Evolutionary conservation across 139 green algal species (phyloP), one percentile per base, ranked within the genome.

Genomic region (Haematococcus sp.): DNA sequence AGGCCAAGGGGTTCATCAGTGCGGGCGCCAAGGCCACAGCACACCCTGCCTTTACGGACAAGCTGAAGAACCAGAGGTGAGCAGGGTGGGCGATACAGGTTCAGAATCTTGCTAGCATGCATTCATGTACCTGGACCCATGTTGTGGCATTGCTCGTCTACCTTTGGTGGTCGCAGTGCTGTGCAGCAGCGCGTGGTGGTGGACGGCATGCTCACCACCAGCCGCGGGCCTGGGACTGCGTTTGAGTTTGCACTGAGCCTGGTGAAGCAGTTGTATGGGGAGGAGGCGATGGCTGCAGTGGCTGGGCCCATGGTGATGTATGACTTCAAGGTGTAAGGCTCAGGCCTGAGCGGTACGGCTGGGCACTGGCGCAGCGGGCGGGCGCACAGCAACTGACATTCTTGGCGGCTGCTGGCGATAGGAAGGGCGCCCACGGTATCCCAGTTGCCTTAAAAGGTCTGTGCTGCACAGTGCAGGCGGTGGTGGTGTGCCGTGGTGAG

Each of bases 191-290:
- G 95, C 0, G 96, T 99, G 31, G 95, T 98, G 49, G 87, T 93
- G 25, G 92, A 97, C 70, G 91, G 91, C 27, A 85, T 78, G 19
- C 70, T 97, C 4, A 90, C 87, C 34, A 99, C 96, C 51, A 93
- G 81, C 70, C 76, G 89, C 22, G 94, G 93, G 4, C 94, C 95
- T 1, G 94, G 93, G 0, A 98, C 95, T 0, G 86, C 96, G 0
- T 92, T 99, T 70, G 95, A 98, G 79, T 99, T 97, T 89, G 88
- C 94, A 16, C 84, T 99, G 58, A 68, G 71, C 1, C 87, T 98
- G 7, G 94, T 99, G 22, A 84, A 93, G 84, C 71, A 89, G 71
- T 81, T 99, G 72, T 98, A 90, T 70, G 93, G 93, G 1, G 71
- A 85, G 28, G 91, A 97, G 25, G 96, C 95, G 82, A 77, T 81